phyloP scores from a whole-genome alignment of 768 basidiomycete genomes.

The Boletellus sp. region DNA sequence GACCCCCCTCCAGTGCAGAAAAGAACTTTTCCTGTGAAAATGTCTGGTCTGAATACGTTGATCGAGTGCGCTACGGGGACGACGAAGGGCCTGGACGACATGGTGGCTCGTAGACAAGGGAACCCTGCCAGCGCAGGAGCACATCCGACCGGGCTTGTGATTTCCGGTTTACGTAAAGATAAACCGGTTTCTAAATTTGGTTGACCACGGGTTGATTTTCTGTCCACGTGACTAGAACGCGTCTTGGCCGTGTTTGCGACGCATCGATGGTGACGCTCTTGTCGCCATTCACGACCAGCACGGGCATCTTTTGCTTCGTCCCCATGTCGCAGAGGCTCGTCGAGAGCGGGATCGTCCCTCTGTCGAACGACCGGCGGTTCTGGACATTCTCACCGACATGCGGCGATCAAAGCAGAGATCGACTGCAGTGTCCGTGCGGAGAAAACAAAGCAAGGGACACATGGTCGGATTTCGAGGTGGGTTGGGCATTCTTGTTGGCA shows the following conservation, averaged over 20 bases:
- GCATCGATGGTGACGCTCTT: conserved; percentile 15
- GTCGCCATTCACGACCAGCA: conserved; percentile 22
- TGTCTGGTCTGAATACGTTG: conserved; percentile 66
- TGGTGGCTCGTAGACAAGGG: neutral
- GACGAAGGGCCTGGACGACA: conserved; percentile 42
- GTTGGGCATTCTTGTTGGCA: no score
- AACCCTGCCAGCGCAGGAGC: no score
- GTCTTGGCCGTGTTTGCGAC: neutral
- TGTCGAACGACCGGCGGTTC: conserved; percentile 6
- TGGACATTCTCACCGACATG: neutral
- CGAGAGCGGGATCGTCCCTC: conserved; percentile 18
- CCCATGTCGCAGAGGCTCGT: conserved; percentile 25
- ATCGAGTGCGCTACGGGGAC: conserved; percentile 51
- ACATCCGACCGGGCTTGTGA: no score
- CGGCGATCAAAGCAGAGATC: neutral
- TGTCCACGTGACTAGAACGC: conserved; percentile 19
- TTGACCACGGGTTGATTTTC: conserved; percentile 22
- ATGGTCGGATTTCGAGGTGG: conserved; percentile 4
- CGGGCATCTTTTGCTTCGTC: conserved; percentile 26
- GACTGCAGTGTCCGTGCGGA: neutral
- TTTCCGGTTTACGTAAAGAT: no score
- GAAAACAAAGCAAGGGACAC: neutral
- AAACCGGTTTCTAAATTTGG: no score
- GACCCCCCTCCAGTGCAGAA: conserved; percentile 91
- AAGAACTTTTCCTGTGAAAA: conserved; percentile 88